Percentiles rank a stretch among this genome's conserved stretches.
Conservation (phyloP, 768 basidiomycete species). For the Kwoniella europaea region DNA sequence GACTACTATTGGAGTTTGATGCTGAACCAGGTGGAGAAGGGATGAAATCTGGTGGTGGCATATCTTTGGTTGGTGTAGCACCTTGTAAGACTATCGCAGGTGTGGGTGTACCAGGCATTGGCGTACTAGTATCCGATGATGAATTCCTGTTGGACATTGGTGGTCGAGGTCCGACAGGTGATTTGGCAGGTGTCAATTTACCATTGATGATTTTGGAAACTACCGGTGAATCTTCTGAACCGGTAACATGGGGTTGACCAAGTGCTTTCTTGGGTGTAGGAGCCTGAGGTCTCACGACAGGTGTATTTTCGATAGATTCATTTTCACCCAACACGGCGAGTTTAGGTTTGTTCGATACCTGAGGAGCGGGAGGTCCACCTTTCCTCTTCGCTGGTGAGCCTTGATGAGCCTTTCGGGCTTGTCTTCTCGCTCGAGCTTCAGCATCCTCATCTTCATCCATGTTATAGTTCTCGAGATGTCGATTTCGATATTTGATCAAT, state of each 20-base stretch:
- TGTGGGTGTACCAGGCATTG: conserved; percentile 25
- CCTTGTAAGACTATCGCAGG: conserved; percentile 54
- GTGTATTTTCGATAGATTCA: conserved; percentile 42
- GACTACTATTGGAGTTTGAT: conserved; percentile 8
- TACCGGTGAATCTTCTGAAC: conserved; percentile 3
- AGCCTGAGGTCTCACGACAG: conserved; percentile 52
- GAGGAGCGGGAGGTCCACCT: conserved; percentile 31
- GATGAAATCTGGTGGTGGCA: conserved; percentile 38
- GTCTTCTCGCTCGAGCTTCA: conserved; percentile 42
- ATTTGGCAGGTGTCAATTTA: conserved; percentile 26
- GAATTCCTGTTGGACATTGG: conserved; percentile 43
- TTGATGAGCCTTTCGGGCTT: conserved; percentile 27
- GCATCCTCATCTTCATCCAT: conserved; percentile 68
- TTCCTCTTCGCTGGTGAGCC: conserved; percentile 51
- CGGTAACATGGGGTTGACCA: conserved; percentile 39
- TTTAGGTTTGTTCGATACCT: conserved; percentile 24
- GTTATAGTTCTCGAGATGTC: conserved; percentile 72
- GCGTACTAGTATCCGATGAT: conserved; percentile 7
- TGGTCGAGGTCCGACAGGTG: conserved; percentile 56
- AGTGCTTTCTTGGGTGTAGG: conserved; percentile 60
- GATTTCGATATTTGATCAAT: conserved; percentile 79
- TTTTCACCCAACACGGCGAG: conserved; percentile 45
- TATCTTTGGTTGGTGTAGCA: conserved; percentile 50
- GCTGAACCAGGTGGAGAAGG: conserved; percentile 14
- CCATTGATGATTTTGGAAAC: conserved; percentile 2